Base-by-base conservation (phyloP, 805 yeast species). In the Wickerhamiella hasegawae region DNA sequence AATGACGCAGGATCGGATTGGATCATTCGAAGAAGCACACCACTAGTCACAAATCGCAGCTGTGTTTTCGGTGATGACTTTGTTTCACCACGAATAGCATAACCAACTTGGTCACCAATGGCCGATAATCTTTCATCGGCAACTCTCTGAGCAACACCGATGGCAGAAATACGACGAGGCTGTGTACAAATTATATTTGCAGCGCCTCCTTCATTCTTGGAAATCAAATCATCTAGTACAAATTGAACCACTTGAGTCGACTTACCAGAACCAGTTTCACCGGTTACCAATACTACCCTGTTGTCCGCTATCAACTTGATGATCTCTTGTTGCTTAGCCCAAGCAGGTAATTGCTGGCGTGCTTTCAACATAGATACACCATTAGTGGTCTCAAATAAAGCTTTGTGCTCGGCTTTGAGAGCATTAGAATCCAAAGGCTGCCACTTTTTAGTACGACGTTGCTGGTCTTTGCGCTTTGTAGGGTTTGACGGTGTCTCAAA, bases 201-300 rank as follows among this genome's bases (percentile, higher is more conserved):
- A 41, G 69, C 69, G 9, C 54, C 52, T 0, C 68, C 67, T 10
- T 56, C 51, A 0, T 57, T 31, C 33, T 69, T 63, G 14, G 33
- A 38, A 1, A 56, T 49, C 39, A 81, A 48, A 27, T 73, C 63
- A 52, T 87, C 97, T 14, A 87, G 57, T 16, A 87, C 61, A 45
- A 84, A 87, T 53, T 87, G 98, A 4, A 83, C 94, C 4, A 82
- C 72, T 52, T 87, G 98, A 0, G 98, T 87, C 1, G 95, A 82
- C 51, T 87, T 87, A 45, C 97, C 97, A 1, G 96, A 85, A 46
- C 97, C 97, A 0, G 97, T 87, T 53, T 90, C 98, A 53, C 97
- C 98, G 2, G 97, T 87, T 25, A 87, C 68, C 23, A 87, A 58
- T 6, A 80, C 73, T 4, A 83, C 78, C 42, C 71, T 71, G 49